A percentile compares a stretch with the other conserved stretches of the same genome.
Conservation (phyloP, 192 early-diverging fungal species). For the Gigaspora rosea region DNA sequence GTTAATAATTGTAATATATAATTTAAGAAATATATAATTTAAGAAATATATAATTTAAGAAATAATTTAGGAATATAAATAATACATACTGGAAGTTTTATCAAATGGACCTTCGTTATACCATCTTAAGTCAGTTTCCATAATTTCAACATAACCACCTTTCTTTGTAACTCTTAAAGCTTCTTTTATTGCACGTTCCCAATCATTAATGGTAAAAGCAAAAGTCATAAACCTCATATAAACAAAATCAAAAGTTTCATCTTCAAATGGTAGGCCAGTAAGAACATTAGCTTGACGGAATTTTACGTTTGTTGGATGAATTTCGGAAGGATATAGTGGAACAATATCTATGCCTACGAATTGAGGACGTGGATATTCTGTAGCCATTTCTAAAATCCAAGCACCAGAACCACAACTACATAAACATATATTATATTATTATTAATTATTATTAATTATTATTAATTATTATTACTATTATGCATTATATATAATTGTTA, state of each 20-base stretch:
- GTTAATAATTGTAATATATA: not conserved
- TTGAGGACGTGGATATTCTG: conserved; percentile 1
- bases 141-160: conserved; percentile 44
- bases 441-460: not conserved
- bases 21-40: not conserved
- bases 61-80: not conserved
- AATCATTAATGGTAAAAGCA: conserved; percentile 40
- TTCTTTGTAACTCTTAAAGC: conserved; percentile 41
- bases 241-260: conserved; percentile 49
- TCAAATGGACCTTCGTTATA: conserved; percentile 20
- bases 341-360: conserved; percentile 30
- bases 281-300: conserved; percentile 41
- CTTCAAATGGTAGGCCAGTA: conserved; percentile 42
- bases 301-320: conserved; percentile 16
- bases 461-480: not conserved
- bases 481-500: too few relatives aligned
- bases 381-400: conserved; percentile 35
- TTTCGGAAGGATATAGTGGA: conserved; percentile 24
- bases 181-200: conserved; percentile 37
- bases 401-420: conserved; percentile 24
- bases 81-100: not conserved
- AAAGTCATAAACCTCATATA: conserved; percentile 42
- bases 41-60: not conserved
- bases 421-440: not conserved
- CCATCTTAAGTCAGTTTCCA: conserved; percentile 31